Evolutionary conservation across 2,329 filamentous ascomycete species (phyloP), one percentile per base, ranked within the genome.

Genomic region (Diaporthe sp.): DNA sequence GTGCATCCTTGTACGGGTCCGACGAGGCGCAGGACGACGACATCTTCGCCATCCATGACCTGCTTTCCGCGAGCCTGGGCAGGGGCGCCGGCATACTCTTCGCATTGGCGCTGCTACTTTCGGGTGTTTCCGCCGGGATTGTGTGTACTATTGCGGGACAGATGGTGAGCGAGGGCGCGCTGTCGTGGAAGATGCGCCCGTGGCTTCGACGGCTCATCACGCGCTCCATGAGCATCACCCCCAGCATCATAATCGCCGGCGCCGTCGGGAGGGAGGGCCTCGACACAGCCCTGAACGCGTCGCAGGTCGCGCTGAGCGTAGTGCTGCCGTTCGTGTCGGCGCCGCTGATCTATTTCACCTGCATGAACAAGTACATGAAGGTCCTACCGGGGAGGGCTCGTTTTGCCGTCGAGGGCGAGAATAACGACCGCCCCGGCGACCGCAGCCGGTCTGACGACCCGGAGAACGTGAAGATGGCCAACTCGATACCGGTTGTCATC

Each of bases 81-180:
- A 92, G 92, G 0, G 93, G 90, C 0, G 95, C 95, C 0, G 95
- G 94, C 2, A 94, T 94, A 3, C 87, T 98, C n/a, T 98, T 98
- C 78, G 94, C 94, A 0, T 87, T 97, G 3, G 94, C 95, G 0
- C 86, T 98, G 1, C 89, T 98, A 0, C 89, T 97, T 0, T 96
- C 93, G 0, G 95, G 95, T 12, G 89, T 95, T 17, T 94, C 92
- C 0, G 95, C 95, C 0, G 95, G 95, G 8, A 94, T 98, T 49
- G 93, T 97, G 3, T 97, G 95, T 85, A 98, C 95, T 1, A 97
- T 98, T 79, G 91, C 95, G 0, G 95, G 95, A 0, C 95, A 98
- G 82, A 97, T 98, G 92, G 93, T 98, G 31, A 93, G 92, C 77
- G 95, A 97, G 82, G 95, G 95, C 9, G 94, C 95, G 76, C 83